phyloP scores from a whole-genome alignment of 805 yeast genomes.

The Blastobotrys robertii region DNA sequence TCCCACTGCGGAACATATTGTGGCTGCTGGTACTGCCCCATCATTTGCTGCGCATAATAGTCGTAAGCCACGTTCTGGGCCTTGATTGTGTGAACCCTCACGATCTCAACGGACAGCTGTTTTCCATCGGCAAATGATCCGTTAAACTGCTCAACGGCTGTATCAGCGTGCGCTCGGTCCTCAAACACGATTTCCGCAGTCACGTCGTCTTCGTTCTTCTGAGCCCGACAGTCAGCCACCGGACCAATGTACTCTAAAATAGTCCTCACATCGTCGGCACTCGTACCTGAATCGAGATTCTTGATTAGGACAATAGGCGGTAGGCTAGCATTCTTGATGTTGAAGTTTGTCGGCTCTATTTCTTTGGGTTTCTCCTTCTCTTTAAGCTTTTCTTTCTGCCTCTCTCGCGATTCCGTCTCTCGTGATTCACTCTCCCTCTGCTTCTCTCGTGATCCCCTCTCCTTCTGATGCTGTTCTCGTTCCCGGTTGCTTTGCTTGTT shows the following conservation, averaged over 20 bases:
- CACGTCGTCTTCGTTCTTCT: slow-evolving; percentile 9
- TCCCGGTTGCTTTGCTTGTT: neutral
- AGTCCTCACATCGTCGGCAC: slow-evolving; percentile 22
- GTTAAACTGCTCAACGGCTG: slow-evolving; percentile 29
- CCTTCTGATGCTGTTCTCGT: slow-evolving; percentile 1
- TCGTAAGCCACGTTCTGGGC: neutral
- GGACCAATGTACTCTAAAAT: slow-evolving; percentile 20
- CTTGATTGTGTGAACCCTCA: slow-evolving; percentile 12
- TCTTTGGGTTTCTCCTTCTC: neutral
- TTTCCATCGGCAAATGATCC: slow-evolving; percentile 42
- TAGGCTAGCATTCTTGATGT: slow-evolving; percentile 13
- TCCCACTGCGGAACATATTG: slow-evolving; percentile 8
- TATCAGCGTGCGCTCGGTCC: slow-evolving; percentile 24
- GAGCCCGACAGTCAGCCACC: slow-evolving; percentile 16
- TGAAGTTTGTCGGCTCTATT: neutral
- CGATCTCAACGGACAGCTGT: slow-evolving; percentile 28
- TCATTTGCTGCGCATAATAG: neutral
- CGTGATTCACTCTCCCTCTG: neutral
- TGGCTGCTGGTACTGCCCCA: slow-evolving; percentile 1
- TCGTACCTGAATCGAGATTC: slow-evolving; percentile 27
- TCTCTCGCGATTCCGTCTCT: neutral
- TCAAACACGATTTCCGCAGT: slow-evolving; percentile 22
- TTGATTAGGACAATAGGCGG: slow-evolving; percentile 21
- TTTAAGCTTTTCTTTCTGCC: slow-evolving; percentile 1
- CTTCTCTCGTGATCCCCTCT: neutral